Base-by-base conservation (phyloP, 495 filamentous ascomycete genomes). In the Podospora tetraspora region DNA sequence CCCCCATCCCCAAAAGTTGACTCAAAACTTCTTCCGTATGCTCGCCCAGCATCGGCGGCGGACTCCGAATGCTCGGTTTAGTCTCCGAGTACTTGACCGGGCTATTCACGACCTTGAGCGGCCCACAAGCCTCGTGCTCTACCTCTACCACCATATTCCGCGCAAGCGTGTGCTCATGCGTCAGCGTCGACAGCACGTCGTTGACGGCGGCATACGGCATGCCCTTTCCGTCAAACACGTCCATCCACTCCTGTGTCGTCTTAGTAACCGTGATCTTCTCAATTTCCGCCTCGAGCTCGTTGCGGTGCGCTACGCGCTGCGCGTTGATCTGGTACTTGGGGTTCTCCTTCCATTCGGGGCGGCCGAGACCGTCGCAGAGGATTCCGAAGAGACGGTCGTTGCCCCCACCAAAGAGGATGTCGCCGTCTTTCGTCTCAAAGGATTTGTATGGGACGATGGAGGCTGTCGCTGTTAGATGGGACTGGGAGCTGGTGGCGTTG, bases 171-270 rank as follows among this genome's bases (percentile, higher is more conserved):
- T 99, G 96, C 62, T 89, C 84, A 78, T 98, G 94, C 58, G 90
- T 89, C 52, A 99, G 79, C 3, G 94, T 91, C 8, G 82, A 84
- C 75, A 94, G 88, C 12, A 99, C 88, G 73, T 98, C 94, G 74
- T 98, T 98, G 64, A 99, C 89, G 0, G 96, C 91, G 5, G 94
- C 91, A 80, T 98, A 98, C 11, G 95, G 95, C 88, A 98, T 89
- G 22, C 95, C 95, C 68, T 89, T 91, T 25, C 91, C 92, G 72
- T 97, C 92, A 30, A 99, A 88, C 19, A 96, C 81, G 0, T 91
- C 85, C 16, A 98, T 79, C 96, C 95, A 99, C 74, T 97, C 90
- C 69, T 88, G 80, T 0, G 94, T 98, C 8, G 92, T 96, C 81
- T 90, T 93, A 68, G 88, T 87, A 37, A 79, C 75, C 10, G 91